Percentiles rank a stretch among this genome's conserved stretches.
These are phyloP conservation scores for Trichophyton schoenleinii DNA, from an alignment of 2,329 filamentous ascomycete genomes.

Conservation along the genomic window DNA sequence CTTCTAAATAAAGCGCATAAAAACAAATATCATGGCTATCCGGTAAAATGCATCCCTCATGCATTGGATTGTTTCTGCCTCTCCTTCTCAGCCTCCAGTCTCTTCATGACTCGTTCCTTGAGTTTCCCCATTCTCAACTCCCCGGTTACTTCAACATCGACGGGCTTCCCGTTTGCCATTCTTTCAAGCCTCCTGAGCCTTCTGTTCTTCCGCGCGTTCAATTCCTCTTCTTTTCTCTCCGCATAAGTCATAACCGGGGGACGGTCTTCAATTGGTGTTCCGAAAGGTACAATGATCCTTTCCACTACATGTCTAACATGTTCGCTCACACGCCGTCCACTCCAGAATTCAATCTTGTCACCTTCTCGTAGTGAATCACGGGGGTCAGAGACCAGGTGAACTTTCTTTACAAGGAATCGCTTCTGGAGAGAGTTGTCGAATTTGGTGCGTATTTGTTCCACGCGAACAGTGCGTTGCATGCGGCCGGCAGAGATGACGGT, in stretches of 20 bases:
- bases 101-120: conserved; percentile 21
- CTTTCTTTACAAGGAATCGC: conserved; percentile 25
- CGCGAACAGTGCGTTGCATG: conserved; percentile 32
- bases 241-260: conserved; percentile 25
- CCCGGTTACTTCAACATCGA: conserved; percentile 13
- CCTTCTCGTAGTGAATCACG: conserved; percentile 31
- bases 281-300: conserved; percentile 32
- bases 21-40: background rate
- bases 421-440: conserved; percentile 30
- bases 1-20: background rate
- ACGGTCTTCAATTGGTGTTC: conserved; percentile 23
- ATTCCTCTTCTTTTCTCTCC: conserved; percentile 24
- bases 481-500: conserved; percentile 31
- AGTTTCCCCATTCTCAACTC: conserved; percentile 19
- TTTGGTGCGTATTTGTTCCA: conserved; percentile 22
- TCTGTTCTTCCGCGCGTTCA: conserved; percentile 24
- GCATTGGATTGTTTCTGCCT: background rate
- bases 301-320: conserved; percentile 32
- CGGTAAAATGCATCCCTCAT: background rate
- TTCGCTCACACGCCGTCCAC: conserved; percentile 27
- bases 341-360: conserved; percentile 35
- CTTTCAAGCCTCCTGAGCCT: conserved; percentile 15
- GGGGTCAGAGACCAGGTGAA: conserved; percentile 28
- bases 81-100: conserved; percentile 10
- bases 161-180: conserved; percentile 10